phyloP scores from a whole-genome alignment of 2,329 filamentous ascomycete species.

The Penicillium occitanis region DNA sequence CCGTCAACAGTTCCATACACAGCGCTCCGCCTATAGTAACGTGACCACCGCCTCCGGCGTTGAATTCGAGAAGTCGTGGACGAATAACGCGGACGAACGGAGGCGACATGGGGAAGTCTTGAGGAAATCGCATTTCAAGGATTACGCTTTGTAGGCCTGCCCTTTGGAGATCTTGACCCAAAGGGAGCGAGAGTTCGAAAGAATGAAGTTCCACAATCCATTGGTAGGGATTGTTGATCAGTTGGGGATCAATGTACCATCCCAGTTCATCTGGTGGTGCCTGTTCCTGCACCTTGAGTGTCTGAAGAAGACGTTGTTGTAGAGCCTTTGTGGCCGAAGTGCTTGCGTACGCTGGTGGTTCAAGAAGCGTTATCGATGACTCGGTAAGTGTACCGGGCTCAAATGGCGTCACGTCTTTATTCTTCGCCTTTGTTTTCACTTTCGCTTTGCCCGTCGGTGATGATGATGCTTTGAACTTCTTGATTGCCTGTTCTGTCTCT shows the following conservation, averaged over 20 bases:
- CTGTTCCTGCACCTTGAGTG: conserved; percentile 63
- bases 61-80: conserved; percentile 73
- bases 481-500: conserved; percentile 18
- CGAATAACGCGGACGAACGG: conserved; percentile 82
- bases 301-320: conserved; percentile 61
- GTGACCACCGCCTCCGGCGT: conserved; percentile 75
- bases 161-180: conserved; percentile 72
- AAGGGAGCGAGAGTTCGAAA: conserved; percentile 67
- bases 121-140: conserved; percentile 77
- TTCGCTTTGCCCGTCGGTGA: neutral
- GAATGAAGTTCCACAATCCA: conserved; percentile 90
- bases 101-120: conserved; percentile 72
- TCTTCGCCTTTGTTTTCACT: conserved; percentile 5
- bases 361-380: conserved; percentile 62
- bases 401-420: conserved; percentile 57
- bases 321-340: conserved; percentile 61
- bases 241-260: conserved; percentile 73
- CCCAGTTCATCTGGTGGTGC: conserved; percentile 67
- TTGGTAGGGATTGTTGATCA: conserved; percentile 75
- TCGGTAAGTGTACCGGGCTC: conserved; percentile 65
- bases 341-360: conserved; percentile 65
- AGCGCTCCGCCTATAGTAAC: conserved; percentile 82
- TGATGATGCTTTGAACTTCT: neutral
- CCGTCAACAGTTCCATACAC: conserved; percentile 81
- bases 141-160: conserved; percentile 66